These are phyloP conservation scores for Pseudocercospora macadamiae DNA, from an alignment of 2,329 filamentous ascomycete species.

Conservation along the genomic window DNA sequence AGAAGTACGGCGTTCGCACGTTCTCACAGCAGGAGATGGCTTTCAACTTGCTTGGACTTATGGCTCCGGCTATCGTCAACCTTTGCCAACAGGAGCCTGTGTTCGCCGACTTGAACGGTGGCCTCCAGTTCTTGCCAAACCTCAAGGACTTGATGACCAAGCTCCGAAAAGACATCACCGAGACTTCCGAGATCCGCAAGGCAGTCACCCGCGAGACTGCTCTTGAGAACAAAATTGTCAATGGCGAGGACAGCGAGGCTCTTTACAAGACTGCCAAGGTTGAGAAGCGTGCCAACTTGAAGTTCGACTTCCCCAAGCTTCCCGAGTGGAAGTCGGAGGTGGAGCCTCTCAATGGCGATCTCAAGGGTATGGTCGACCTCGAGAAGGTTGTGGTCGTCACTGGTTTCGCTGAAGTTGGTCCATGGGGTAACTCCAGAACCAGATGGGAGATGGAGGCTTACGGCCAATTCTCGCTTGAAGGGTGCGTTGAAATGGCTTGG, in stretches of 20 bases:
- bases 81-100: slow-evolving; percentile 95
- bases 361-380: slow-evolving; percentile 98
- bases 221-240: slow-evolving; percentile 95
- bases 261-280: slow-evolving; percentile 94
- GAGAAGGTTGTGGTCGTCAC: slow-evolving; percentile 98
- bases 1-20: slow-evolving; percentile 93
- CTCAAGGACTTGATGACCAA: slow-evolving; percentile 92
- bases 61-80: slow-evolving; percentile 92
- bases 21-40: slow-evolving; percentile 99
- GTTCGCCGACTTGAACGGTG: slow-evolving; percentile 96
- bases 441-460: slow-evolving; percentile 99
- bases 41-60: slow-evolving; percentile 94
- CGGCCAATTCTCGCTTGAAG: slow-evolving; percentile 94
- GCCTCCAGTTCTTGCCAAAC: slow-evolving; percentile 95
- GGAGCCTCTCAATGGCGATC: slow-evolving; percentile 80
- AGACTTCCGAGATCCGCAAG: slow-evolving; percentile 89
- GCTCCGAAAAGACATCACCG: slow-evolving; percentile 90
- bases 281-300: slow-evolving; percentile 94
- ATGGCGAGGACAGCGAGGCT: slow-evolving; percentile 87
- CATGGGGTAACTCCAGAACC: slow-evolving; percentile 97
- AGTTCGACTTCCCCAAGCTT: slow-evolving; percentile 89
- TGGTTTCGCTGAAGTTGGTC: slow-evolving; percentile 92
- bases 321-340: slow-evolving; percentile 92
- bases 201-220: slow-evolving; percentile 95
- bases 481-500: slow-evolving; percentile 99